These are phyloP conservation scores for Blastobotrys peoriensis DNA, from an alignment of 805 yeast species.

Conservation along the genomic window DNA sequence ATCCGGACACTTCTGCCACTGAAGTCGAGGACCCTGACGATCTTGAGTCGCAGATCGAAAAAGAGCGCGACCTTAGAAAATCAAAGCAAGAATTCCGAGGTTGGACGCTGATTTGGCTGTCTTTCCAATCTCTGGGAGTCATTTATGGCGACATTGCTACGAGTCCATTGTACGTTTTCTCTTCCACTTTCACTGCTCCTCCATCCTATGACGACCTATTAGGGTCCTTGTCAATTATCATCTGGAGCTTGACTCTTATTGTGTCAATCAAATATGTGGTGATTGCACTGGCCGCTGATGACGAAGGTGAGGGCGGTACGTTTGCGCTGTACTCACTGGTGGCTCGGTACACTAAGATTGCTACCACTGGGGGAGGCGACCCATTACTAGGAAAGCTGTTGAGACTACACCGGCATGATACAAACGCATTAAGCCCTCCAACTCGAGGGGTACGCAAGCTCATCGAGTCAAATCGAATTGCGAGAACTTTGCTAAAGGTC, in stretches of 20 bases:
- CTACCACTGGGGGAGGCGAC: too few species aligned
- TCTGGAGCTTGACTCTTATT: slow-evolving; percentile 49
- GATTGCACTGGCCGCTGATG: slow-evolving; percentile 49
- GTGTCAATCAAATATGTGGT: slow-evolving; percentile 48
- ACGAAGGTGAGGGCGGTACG: slow-evolving; percentile 59
- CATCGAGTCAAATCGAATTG: slow-evolving; percentile 29
- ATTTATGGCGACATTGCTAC: too few species aligned
- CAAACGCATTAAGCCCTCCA: slow-evolving; percentile 7
- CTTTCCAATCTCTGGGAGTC: too few species aligned
- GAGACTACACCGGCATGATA: slow-evolving; percentile 6
- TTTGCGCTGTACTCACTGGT: slow-evolving; percentile 57
- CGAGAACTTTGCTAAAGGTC: too few species aligned
- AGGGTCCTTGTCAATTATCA: slow-evolving; percentile 49
- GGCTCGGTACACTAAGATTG: slow-evolving; percentile 41
- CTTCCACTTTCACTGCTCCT: slow-evolving; percentile 31
- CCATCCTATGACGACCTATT: slow-evolving; percentile 38
- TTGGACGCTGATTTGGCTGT: too few species aligned
- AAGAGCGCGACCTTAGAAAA: too few species aligned
- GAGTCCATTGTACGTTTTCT: slow-evolving; percentile 49
- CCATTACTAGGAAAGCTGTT: slow-evolving; percentile 5
- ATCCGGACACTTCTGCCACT: too few species aligned
- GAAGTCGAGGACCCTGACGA: too few species aligned
- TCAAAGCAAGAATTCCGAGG: too few species aligned
- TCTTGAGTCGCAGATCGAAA: too few species aligned
- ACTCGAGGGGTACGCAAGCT: slow-evolving; percentile 5